These are phyloP conservation scores for Trichoderma sp. DNA, from an alignment of 2,329 filamentous ascomycete species.

Conservation along the genomic window DNA sequence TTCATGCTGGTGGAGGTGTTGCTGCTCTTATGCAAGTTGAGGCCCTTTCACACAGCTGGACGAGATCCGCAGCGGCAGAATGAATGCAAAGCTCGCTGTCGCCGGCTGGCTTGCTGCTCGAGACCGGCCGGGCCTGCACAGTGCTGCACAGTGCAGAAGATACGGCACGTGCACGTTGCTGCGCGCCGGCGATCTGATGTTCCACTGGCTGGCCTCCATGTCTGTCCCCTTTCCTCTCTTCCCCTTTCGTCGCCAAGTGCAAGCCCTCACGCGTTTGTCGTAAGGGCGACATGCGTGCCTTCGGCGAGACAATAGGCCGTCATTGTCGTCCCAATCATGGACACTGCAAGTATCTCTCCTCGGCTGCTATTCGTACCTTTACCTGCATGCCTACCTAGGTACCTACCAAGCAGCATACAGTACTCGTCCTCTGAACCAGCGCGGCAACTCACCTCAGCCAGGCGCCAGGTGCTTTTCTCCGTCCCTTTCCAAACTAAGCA, in stretches of 20 bases:
- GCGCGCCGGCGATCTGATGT: conserved; percentile 14
- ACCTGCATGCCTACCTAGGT: no score
- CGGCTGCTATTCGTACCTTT: neutral
- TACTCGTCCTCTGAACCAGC: neutral
- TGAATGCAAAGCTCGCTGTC: conserved; percentile 1
- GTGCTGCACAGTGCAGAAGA: neutral
- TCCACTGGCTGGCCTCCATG: conserved; percentile 15
- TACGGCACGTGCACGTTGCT: conserved; percentile 6
- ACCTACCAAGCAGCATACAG: neutral
- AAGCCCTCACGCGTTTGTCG: conserved; percentile 13
- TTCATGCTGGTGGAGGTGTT: neutral
- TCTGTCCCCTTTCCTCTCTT: conserved; percentile 18
- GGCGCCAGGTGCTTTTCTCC: neutral
- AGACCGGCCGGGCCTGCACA: neutral
- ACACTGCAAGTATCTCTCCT: neutral
- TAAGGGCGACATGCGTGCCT: conserved; percentile 22
- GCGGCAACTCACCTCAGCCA: neutral
- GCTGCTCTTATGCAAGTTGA: neutral
- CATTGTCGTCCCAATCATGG: neutral
- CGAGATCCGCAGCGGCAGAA: neutral
- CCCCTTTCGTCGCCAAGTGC: conserved; percentile 15
- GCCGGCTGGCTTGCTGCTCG: neutral
- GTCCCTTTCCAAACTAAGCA: neutral
- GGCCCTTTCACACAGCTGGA: neutral
- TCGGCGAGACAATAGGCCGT: conserved; percentile 11